phyloP scores from a whole-genome alignment of 768 basidiomycete species.

The Calocybe indica region DNA sequence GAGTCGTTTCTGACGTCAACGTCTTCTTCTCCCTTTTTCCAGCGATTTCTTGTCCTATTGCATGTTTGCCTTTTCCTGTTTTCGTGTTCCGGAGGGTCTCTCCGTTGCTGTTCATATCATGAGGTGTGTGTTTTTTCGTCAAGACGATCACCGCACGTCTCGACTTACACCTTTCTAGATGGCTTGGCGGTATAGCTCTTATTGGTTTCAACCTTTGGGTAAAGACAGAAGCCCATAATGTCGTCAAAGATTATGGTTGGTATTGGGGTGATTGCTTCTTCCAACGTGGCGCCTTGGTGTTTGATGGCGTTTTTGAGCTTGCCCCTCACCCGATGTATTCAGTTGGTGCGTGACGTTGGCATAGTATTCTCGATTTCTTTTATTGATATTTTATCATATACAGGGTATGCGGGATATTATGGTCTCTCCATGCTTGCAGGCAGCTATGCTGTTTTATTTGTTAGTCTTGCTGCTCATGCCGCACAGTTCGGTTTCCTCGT shows the following conservation, averaged over 20 bases:
- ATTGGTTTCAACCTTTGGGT: slow-evolving; percentile 98
- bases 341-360: slow-evolving; percentile 38
- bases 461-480: slow-evolving; percentile 89
- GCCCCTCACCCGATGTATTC: slow-evolving; percentile 97
- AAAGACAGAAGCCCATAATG: slow-evolving; percentile 94
- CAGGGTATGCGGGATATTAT: slow-evolving; percentile 96
- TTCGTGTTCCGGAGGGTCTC: slow-evolving; percentile 77
- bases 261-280: slow-evolving; percentile 95
- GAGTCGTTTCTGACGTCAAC: not conserved
- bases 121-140: slow-evolving; percentile 40
- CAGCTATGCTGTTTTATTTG: slow-evolving; percentile 87
- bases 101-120: slow-evolving; percentile 69
- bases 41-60: slow-evolving; percentile 95
- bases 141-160: not conserved
- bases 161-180: slow-evolving; percentile 38
- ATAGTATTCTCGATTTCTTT: too few relatives aligned
- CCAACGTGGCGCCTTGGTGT: slow-evolving; percentile 88
- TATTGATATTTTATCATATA: not conserved
- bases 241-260: slow-evolving; percentile 98
- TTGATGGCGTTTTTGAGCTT: slow-evolving; percentile 96
- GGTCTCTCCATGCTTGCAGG: slow-evolving; percentile 89
- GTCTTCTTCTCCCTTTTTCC: slow-evolving; percentile 4
- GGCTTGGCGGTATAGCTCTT: slow-evolving; percentile 79
- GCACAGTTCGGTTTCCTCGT: slow-evolving; percentile 95
- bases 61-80: slow-evolving; percentile 92